Evolutionary conservation across 225 moss, liverwort and hornwort genomes (phyloP).

Genomic region (Straminergon stramineum): DNA sequence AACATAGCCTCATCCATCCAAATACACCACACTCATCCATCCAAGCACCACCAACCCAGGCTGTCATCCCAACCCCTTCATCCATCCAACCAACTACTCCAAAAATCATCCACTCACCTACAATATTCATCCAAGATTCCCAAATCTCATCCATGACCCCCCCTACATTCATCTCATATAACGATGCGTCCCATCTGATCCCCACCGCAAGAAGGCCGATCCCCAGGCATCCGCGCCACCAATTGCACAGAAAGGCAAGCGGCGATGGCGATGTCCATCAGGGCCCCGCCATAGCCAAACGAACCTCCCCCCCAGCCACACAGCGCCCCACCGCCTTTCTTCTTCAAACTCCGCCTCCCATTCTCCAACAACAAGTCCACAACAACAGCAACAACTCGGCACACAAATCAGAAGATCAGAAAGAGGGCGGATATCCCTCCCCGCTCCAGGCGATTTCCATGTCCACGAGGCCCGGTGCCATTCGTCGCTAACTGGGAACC

Average conservation of each 20-base stretch:
- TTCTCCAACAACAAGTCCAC: too few relatives aligned
- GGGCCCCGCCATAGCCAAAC: neutral
- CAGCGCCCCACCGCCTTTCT: neutral
- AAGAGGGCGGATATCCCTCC: neutral
- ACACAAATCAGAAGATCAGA: neutral
- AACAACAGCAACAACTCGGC: neutral
- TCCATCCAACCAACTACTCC: neutral
- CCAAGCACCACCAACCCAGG: neutral
- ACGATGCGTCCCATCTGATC: slow-evolving; percentile 1
- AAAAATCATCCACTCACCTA: neutral
- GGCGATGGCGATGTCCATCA: neutral
- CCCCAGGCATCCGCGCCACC: neutral
- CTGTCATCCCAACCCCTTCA: neutral
- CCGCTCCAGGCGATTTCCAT: neutral
- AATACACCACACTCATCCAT: neutral
- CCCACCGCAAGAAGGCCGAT: neutral
- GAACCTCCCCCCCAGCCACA: neutral
- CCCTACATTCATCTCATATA: neutral
- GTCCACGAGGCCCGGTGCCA: neutral
- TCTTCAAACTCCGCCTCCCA: neutral
- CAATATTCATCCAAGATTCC: neutral
- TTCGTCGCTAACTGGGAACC: neutral
- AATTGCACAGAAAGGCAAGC: neutral
- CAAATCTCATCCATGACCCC: neutral
- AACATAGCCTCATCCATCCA: neutral